A percentile compares a stretch with the other conserved stretches of the same genome.
Conservation (phyloP, 2,329 filamentous ascomycete species). For the Endoconidiophora polonica region DNA sequence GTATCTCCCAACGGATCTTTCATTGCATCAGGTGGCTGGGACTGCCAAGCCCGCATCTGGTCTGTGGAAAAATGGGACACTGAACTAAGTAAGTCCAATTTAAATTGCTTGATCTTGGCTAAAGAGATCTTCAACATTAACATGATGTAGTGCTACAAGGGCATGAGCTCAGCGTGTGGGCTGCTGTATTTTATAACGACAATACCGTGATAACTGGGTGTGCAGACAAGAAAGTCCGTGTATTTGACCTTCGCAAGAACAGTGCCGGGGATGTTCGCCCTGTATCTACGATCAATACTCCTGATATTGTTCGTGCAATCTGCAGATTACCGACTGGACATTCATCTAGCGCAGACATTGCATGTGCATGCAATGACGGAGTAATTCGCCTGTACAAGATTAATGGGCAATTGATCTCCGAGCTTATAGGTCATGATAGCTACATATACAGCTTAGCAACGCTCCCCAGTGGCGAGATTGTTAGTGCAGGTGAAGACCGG, state of each 20-base stretch:
- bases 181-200: slow-evolving; percentile 69
- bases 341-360: slow-evolving; percentile 75
- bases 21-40: slow-evolving; percentile 88
- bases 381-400: slow-evolving; percentile 76
- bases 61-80: slow-evolving; percentile 70
- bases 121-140: not conserved
- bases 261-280: slow-evolving; percentile 38
- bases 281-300: slow-evolving; percentile 41
- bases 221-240: slow-evolving; percentile 74
- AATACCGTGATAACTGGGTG: slow-evolving; percentile 77
- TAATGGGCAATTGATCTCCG: slow-evolving; percentile 56
- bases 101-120: not conserved
- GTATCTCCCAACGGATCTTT: slow-evolving; percentile 54
- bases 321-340: slow-evolving; percentile 63
- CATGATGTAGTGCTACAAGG: slow-evolving; percentile 39
- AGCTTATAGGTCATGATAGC: slow-evolving; percentile 76
- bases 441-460: slow-evolving; percentile 80
- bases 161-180: slow-evolving; percentile 70
- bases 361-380: slow-evolving; percentile 85
- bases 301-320: slow-evolving; percentile 76
- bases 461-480: slow-evolving; percentile 69
- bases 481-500: slow-evolving; percentile 87
- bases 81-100: slow-evolving; percentile 27
- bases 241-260: slow-evolving; percentile 55
- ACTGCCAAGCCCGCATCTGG: slow-evolving; percentile 78